phyloP scores from a whole-genome alignment of 768 basidiomycete genomes.

The Lentinula boryana region DNA sequence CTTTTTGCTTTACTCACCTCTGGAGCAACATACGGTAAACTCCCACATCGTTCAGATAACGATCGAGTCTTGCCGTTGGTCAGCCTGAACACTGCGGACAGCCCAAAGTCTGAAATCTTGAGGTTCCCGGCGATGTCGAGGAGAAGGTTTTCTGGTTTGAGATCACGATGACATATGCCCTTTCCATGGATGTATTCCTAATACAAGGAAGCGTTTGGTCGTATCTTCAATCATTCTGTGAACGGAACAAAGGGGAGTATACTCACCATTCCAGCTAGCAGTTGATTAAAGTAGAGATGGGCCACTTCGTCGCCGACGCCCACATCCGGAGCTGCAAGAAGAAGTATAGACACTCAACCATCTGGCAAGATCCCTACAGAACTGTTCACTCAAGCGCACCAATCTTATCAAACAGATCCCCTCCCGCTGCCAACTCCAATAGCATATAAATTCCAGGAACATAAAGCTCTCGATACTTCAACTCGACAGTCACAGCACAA shows the following conservation, averaged over 20 bases:
- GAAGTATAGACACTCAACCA: neutral
- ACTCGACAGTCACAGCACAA: slow-evolving; percentile 70
- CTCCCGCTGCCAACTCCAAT: slow-evolving; percentile 87
- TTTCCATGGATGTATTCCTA: slow-evolving; percentile 81
- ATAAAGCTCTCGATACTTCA: slow-evolving; percentile 48
- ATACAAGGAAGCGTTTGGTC: too few relatives aligned
- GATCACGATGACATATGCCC: slow-evolving; percentile 93
- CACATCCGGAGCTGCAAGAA: slow-evolving; percentile 71
- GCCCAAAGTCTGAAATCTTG: slow-evolving; percentile 94
- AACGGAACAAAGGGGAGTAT: too few relatives aligned
- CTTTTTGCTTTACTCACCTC: slow-evolving; percentile 48
- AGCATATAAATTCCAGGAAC: slow-evolving; percentile 88
- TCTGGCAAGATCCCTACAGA: too few relatives aligned
- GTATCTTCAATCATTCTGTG: too few relatives aligned
- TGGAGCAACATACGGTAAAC: slow-evolving; percentile 90
- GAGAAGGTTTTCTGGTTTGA: slow-evolving; percentile 95
- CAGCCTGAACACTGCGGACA: slow-evolving; percentile 85
- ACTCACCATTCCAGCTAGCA: slow-evolving; percentile 77
- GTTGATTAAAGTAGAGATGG: slow-evolving; percentile 85
- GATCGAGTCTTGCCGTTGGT: slow-evolving; percentile 73
- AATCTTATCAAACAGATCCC: slow-evolving; percentile 98
- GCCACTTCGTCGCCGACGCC: slow-evolving; percentile 85
- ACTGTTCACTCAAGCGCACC: slow-evolving; percentile 42
- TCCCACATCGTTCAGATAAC: slow-evolving; percentile 83
- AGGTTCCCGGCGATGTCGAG: slow-evolving; percentile 78